Base-by-base conservation (phyloP, 495 filamentous ascomycete genomes). In the Neurospora africana region DNA sequence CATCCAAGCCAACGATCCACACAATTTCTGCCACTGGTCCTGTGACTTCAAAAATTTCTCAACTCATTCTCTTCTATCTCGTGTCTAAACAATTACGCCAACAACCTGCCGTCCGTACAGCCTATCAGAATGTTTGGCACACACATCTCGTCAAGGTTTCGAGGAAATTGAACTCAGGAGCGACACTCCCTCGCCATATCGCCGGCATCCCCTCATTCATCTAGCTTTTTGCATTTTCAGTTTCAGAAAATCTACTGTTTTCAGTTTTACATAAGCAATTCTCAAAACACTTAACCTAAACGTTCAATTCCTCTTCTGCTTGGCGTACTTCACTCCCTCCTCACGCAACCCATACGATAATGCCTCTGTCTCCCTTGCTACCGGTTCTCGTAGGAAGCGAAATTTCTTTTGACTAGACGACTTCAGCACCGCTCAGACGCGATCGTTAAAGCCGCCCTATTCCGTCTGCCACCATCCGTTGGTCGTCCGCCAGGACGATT, bases 181-280 rank as follows among this genome's bases (percentile, higher is more conserved):
- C 2, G 53, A 61, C 53, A 61, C 53, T 61, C 53, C 5, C 27
- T 61, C 13, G 1, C 0, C 0, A 33, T 0, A 17, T 19, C 15
- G 15, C 13, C 2, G 2, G 6, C 0, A 9, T 2, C 0, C 0
- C 15, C 53, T 61, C 23, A 0, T 4, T 17, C 23, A 30, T 0
- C 23, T 1, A 0, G 53, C 7, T 3, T 4, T 6, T 0, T 1
- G 5, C 21, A 13, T 6, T 53, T 13, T 8, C 7, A 9, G 2
- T 0, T n/a, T 9, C 41, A 1, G 7, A 0, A 0, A 0, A 10
- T 9, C 1, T n/a, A 9, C 0, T 9, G 6, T 10, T n/a, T 3
- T 3, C 4, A 2, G 41, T n/a, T 4, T 1, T 4, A 21, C 6
- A n/a, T n/a, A 0, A 10, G 41, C 19, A 21, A n/a, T n/a, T 10